phyloP scores from a whole-genome alignment of 257 asterid genomes.

The Plantago ovata region DNA sequence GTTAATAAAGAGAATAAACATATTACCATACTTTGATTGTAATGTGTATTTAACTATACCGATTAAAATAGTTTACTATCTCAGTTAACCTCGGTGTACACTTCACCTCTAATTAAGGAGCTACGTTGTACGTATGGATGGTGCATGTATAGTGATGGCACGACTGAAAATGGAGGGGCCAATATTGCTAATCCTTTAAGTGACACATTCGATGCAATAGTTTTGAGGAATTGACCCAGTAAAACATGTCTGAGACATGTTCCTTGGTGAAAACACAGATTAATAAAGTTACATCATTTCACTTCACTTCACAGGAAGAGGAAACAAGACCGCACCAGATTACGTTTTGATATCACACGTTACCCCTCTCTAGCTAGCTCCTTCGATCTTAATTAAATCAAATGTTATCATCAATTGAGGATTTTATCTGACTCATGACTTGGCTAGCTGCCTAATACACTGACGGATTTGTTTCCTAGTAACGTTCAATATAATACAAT shows the following conservation, averaged over 20 bases:
- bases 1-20: background rate
- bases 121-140: too few species aligned
- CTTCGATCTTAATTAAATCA: too few species aligned
- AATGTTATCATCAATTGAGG: too few species aligned
- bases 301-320: background rate
- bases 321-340: background rate
- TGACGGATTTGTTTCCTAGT: too few species aligned
- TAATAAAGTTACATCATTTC: background rate
- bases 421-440: too few species aligned
- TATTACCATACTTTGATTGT: background rate
- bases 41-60: background rate
- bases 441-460: too few species aligned
- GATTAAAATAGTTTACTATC: background rate
- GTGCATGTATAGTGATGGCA: background rate
- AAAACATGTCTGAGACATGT: slow-evolving; percentile 12
- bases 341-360: background rate
- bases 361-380: background rate
- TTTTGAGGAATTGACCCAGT: slow-evolving; percentile 15
- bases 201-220: slow-evolving; percentile 27
- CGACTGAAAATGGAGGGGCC: slow-evolving; percentile 23
- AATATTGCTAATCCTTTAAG: slow-evolving; percentile 29
- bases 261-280: background rate
- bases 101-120: too few species aligned
- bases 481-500: too few species aligned
- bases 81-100: too few species aligned